phyloP scores from a whole-genome alignment of 176 grass and related monocot genomes.

The Raddia distichophylla region DNA sequence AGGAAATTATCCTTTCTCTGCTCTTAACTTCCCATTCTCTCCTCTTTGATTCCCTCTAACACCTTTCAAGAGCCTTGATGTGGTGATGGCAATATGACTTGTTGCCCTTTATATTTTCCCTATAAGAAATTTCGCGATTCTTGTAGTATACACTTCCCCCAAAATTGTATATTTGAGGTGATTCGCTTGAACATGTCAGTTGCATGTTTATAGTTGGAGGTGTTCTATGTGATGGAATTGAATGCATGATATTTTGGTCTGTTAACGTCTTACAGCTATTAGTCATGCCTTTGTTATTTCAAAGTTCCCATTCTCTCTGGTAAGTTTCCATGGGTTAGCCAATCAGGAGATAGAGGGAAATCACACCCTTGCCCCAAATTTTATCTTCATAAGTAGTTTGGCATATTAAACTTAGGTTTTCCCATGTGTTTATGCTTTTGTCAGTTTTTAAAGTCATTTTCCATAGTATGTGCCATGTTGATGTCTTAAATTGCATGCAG shows the following conservation, averaged over 20 bases:
- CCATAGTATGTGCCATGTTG: conserved; percentile 8
- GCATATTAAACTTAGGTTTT: neutral
- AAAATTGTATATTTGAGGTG: conserved; percentile 19
- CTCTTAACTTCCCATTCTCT: no score
- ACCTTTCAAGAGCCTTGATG: neutral
- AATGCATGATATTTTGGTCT: neutral
- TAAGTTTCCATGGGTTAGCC: no score
- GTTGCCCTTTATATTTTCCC: conserved; percentile 9
- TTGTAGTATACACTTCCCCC: neutral
- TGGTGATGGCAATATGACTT: neutral
- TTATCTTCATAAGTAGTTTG: conserved; percentile 14
- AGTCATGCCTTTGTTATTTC: neutral
- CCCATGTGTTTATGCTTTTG: conserved; percentile 8
- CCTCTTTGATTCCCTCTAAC: no score
- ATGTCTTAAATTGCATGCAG: conserved; percentile 33
- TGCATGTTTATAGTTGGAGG: conserved; percentile 11
- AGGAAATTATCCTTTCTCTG: no score
- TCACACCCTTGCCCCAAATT: neutral
- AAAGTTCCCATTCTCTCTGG: no score
- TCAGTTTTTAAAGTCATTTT: neutral
- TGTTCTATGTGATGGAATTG: neutral
- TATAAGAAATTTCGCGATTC: conserved; percentile 4
- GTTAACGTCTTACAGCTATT: neutral
- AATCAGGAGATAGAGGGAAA: no score
- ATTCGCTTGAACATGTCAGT: conserved; percentile 4